Percentiles rank a stretch among this genome's conserved stretches.
phyloP scores from a whole-genome alignment of 1,139 yeast species.

The Diutina rugosa region DNA sequence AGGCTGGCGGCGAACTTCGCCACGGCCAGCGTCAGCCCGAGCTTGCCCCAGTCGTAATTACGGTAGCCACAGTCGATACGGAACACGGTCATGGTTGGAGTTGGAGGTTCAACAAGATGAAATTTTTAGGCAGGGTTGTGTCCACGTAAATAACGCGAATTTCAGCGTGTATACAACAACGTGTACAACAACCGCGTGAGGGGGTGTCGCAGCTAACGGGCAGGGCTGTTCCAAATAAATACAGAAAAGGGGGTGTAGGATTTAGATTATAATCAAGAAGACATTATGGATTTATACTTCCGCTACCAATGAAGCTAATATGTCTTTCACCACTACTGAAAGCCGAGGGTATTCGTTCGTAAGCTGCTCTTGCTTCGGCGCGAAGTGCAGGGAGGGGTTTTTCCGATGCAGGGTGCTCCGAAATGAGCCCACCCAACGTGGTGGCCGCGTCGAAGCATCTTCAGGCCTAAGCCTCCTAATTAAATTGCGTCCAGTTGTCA shows the following conservation, averaged over 20 bases:
- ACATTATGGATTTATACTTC: too few relatives aligned
- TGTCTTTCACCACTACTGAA: too few relatives aligned
- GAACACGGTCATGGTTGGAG: background rate
- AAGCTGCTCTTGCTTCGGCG: background rate
- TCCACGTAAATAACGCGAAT: background rate
- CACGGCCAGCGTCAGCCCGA: slow-evolving; percentile 75
- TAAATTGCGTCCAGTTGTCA: too few relatives aligned
- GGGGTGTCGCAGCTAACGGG: too few relatives aligned
- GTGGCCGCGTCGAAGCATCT: background rate
- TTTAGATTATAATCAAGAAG: too few relatives aligned
- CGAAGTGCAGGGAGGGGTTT: background rate
- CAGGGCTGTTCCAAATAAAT: too few relatives aligned
- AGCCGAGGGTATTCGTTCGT: too few relatives aligned
- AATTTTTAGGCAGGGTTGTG: background rate
- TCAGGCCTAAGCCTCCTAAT: too few relatives aligned
- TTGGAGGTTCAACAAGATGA: background rate
- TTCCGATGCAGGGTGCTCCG: background rate
- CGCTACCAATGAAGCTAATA: too few relatives aligned
- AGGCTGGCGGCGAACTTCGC: slow-evolving; percentile 74
- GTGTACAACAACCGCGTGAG: too few relatives aligned
- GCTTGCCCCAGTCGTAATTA: slow-evolving; percentile 79
- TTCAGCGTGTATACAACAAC: background rate
- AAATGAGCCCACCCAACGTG: background rate
- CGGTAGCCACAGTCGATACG: slow-evolving; percentile 43
- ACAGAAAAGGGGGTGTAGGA: too few relatives aligned